Percentiles rank a stretch among this genome's conserved stretches.
Evolutionary conservation across 2,329 filamentous ascomycete species (phyloP).

Genomic region (Neonectria sp.): DNA sequence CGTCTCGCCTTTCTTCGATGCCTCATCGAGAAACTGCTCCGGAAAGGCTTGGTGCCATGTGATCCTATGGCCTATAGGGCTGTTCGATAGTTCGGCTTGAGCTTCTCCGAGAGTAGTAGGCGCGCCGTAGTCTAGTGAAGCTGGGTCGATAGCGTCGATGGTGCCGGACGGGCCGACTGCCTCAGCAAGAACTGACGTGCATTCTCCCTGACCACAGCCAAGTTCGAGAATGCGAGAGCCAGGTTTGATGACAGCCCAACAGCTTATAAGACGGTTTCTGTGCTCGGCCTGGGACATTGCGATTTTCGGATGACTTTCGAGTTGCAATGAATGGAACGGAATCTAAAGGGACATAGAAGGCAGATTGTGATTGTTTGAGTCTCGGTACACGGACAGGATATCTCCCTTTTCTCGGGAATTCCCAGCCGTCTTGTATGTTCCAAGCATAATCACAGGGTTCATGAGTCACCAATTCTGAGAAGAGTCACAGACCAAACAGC

Average conservation of each 20-base stretch:
- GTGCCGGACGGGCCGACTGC: constrained; percentile 60
- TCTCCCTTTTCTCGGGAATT: not conserved
- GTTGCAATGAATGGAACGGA: not conserved
- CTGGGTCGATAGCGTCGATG: constrained; percentile 69
- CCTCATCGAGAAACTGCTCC: constrained; percentile 50
- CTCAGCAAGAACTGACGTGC: constrained; percentile 67
- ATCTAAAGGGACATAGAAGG: not conserved
- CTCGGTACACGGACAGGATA: not conserved
- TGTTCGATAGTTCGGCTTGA: constrained; percentile 59
- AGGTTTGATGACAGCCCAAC: constrained; percentile 52
- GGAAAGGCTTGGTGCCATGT: constrained; percentile 59
- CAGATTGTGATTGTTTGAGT: not conserved
- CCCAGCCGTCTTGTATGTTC: not conserved
- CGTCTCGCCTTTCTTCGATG: constrained; percentile 23
- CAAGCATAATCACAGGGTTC: not conserved
- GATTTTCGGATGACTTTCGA: constrained; percentile 28
- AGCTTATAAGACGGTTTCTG: constrained; percentile 53
- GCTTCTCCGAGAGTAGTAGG: constrained; percentile 65
- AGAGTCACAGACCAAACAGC: not conserved
- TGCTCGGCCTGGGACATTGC: constrained; percentile 51
- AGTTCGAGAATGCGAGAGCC: constrained; percentile 67
- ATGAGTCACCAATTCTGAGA: not conserved
- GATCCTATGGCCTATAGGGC: constrained; percentile 58
- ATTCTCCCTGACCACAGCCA: constrained; percentile 73
- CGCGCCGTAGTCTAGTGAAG: constrained; percentile 63